Percentiles rank a stretch among this genome's conserved stretches.
phyloP scores from a whole-genome alignment of 1,284 basidiomycete species.

The Rhodofomes roseus region DNA sequence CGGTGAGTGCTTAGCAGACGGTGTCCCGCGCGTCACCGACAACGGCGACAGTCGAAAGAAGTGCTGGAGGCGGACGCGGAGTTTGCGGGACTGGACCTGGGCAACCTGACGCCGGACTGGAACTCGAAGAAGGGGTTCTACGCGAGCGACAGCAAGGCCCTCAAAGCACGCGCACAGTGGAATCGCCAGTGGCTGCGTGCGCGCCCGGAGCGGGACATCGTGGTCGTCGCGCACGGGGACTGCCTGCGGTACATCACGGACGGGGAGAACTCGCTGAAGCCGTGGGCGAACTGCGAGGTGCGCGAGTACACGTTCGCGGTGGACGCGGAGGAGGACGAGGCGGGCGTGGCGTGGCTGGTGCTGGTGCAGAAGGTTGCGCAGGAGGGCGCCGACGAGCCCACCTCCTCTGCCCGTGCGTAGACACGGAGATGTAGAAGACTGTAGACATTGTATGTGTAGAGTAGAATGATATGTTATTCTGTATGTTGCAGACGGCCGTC shows the following conservation, averaged over 20 bases:
- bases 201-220: slow-evolving; percentile 30
- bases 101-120: slow-evolving; percentile 29
- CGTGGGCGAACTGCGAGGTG: slow-evolving; percentile 31
- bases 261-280: slow-evolving; percentile 20
- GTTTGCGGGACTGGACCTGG: slow-evolving; percentile 29
- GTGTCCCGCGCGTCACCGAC: neutral
- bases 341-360: slow-evolving; percentile 24
- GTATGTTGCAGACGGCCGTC: neutral
- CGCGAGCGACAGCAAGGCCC: slow-evolving; percentile 18
- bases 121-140: slow-evolving; percentile 29
- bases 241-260: slow-evolving; percentile 27
- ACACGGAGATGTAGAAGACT: neutral
- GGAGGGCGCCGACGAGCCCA: slow-evolving; percentile 23
- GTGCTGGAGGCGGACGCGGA: slow-evolving; percentile 29
- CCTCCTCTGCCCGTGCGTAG: slow-evolving; percentile 24
- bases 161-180: slow-evolving; percentile 30
- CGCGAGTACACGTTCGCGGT: slow-evolving; percentile 27
- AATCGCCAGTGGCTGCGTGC: slow-evolving; percentile 28
- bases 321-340: slow-evolving; percentile 24
- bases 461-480: too few species aligned
- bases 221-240: slow-evolving; percentile 31
- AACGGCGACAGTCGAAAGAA: slow-evolving; percentile 20
- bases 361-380: slow-evolving; percentile 18
- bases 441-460: neutral
- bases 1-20: slow-evolving; percentile 16